Conservation (phyloP, 2,329 filamentous ascomycete genomes). For the Colletotrichum sp. region DNA sequence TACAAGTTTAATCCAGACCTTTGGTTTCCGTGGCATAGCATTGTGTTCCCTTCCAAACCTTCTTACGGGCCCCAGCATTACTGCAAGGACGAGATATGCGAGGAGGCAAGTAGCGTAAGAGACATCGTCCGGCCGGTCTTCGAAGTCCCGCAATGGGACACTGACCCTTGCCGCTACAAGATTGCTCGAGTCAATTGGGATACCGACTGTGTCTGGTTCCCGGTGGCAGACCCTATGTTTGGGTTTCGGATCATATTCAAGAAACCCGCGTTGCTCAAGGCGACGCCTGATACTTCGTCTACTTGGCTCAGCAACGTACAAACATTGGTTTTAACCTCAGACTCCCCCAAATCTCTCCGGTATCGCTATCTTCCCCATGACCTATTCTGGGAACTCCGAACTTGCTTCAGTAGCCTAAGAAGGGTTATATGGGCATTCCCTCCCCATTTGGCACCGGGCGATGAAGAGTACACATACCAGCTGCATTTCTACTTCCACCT, state of each 20-base stretch:
- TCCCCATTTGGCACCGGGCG: accelerated
- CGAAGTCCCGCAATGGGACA: neutral
- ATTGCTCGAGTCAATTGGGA: neutral
- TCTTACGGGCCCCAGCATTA: neutral
- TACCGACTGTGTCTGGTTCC: neutral
- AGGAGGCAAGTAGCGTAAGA: neutral
- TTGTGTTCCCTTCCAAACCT: neutral
- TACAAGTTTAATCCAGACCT: neutral
- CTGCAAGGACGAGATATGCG: neutral
- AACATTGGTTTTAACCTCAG: neutral
- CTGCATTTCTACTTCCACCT: neutral
- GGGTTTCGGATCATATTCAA: too few species aligned
- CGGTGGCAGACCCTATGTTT: too few species aligned
- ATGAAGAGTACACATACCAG: neutral
- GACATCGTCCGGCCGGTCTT: neutral
- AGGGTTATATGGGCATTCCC: neutral
- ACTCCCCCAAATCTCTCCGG: too few species aligned
- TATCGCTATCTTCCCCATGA: too few species aligned
- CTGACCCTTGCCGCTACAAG: too few species aligned
- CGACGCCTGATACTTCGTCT: neutral
- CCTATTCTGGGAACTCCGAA: neutral
- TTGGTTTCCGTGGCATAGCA: neutral
- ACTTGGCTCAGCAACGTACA: neutral
- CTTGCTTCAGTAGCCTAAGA: neutral
- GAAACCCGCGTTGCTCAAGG: neutral